phyloP scores from a whole-genome alignment of 768 basidiomycete genomes.

The Dioszegia crocea region DNA sequence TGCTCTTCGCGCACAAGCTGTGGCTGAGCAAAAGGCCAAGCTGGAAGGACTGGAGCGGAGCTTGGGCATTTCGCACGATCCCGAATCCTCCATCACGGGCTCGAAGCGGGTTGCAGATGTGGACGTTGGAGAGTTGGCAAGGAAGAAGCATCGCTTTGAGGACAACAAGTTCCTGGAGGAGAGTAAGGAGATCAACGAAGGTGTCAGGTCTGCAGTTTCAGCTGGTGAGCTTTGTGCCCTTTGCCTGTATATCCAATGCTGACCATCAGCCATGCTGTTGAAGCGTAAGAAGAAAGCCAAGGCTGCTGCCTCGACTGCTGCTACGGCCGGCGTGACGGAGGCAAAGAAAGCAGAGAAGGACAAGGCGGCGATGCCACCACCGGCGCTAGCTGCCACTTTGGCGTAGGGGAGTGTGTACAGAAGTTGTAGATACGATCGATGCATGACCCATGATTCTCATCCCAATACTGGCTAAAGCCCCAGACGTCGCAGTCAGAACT shows the following conservation, averaged over 20 bases:
- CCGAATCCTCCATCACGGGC: constrained; percentile 31
- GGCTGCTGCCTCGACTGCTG: constrained; percentile 9
- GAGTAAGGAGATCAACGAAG: constrained; percentile 82
- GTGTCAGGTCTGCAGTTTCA: constrained; percentile 83
- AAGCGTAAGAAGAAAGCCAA: constrained; percentile 46
- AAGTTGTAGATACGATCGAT: no score
- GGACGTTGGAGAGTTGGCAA: constrained; percentile 45
- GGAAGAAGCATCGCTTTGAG: constrained; percentile 81
- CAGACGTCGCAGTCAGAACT: no score
- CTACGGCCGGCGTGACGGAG: constrained; percentile 6
- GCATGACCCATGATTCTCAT: no score
- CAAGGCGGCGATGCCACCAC: constrained; percentile 38
- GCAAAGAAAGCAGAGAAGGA: constrained; percentile 37
- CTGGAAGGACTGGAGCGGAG: constrained; percentile 78
- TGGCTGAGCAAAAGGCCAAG: constrained; percentile 73
- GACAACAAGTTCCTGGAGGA: constrained; percentile 90
- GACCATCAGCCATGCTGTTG: constrained; percentile 28
- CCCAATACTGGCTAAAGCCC: no score
- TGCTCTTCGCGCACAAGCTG: constrained; percentile 69
- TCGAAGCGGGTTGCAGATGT: constrained; percentile 45
- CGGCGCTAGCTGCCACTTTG: constrained; percentile 15
- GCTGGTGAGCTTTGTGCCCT: constrained; percentile 58
- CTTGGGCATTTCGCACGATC: constrained; percentile 59
- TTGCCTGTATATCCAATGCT: not conserved
- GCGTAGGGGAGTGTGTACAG: not conserved